Percentiles rank a stretch among this genome's conserved stretches.
Evolutionary conservation across 129 eudicot species (phyloP).

Genomic region (Chrysanthemum lavandulifolium): DNA sequence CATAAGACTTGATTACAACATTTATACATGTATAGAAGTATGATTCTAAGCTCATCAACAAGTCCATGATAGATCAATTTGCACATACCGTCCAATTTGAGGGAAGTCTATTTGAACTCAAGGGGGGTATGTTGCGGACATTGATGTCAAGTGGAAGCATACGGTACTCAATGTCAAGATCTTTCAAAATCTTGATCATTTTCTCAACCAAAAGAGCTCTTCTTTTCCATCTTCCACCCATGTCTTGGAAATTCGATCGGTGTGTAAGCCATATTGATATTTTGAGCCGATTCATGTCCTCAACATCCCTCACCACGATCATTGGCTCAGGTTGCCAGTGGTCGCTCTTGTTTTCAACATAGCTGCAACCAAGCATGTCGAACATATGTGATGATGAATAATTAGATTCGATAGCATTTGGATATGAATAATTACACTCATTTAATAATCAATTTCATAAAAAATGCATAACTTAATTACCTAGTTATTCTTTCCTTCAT

Average conservation of each 20-base stretch:
- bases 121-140: constrained; percentile 33
- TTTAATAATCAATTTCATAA: background rate
- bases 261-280: constrained; percentile 46
- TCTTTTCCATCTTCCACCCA: constrained; percentile 56
- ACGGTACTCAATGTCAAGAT: constrained; percentile 54
- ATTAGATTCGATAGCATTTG: background rate
- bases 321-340: constrained; percentile 51
- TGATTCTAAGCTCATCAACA: background rate
- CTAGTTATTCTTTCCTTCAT: constrained; percentile 41
- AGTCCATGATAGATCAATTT: background rate
- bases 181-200: constrained; percentile 43
- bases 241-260: constrained; percentile 57
- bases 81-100: constrained; percentile 34
- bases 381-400: background rate
- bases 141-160: constrained; percentile 45
- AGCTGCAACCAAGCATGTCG: constrained; percentile 30
- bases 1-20: background rate
- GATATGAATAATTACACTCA: background rate
- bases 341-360: constrained; percentile 43
- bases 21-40: background rate
- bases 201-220: constrained; percentile 55
- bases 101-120: constrained; percentile 31
- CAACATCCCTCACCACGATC: constrained; percentile 42
- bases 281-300: constrained; percentile 47
- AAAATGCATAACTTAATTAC: constrained; percentile 1